Evolutionary conservation across 2,329 filamentous ascomycete species (phyloP).

Genomic region (Cadophora gregata): DNA sequence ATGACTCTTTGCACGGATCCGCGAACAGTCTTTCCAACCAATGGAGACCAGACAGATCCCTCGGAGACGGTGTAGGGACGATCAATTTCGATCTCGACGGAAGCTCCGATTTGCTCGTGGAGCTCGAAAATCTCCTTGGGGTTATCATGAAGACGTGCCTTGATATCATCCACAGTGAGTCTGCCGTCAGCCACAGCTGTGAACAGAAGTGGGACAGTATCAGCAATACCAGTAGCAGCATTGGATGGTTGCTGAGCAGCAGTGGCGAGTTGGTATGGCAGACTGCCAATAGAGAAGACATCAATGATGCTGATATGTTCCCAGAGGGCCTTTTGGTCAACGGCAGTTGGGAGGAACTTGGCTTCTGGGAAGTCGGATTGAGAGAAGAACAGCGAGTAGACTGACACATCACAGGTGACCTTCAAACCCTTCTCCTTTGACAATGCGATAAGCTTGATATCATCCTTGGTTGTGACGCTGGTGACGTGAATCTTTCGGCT

Average conservation of each 20-base stretch:
- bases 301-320: slow-evolving; percentile 75
- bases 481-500: slow-evolving; percentile 80
- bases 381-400: slow-evolving; percentile 78
- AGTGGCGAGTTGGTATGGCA: slow-evolving; percentile 76
- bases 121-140: slow-evolving; percentile 83
- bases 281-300: slow-evolving; percentile 78
- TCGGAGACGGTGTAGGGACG: slow-evolving; percentile 66
- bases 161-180: slow-evolving; percentile 76
- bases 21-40: slow-evolving; percentile 70
- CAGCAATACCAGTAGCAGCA: slow-evolving; percentile 70
- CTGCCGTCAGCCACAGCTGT: slow-evolving; percentile 77
- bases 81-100: slow-evolving; percentile 78
- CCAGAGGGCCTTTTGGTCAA: slow-evolving; percentile 78
- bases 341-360: slow-evolving; percentile 66
- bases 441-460: slow-evolving; percentile 77
- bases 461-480: slow-evolving; percentile 80
- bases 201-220: slow-evolving; percentile 75
- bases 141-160: slow-evolving; percentile 74
- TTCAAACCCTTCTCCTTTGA: slow-evolving; percentile 83
- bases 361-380: slow-evolving; percentile 73
- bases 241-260: slow-evolving; percentile 59
- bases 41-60: slow-evolving; percentile 69
- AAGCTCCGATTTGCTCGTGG: slow-evolving; percentile 76
- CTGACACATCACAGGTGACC: slow-evolving; percentile 82
- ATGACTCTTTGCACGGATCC: slow-evolving; percentile 77